Conservation (phyloP, 139 green algal species). For the Asterochloris sp. region DNA sequence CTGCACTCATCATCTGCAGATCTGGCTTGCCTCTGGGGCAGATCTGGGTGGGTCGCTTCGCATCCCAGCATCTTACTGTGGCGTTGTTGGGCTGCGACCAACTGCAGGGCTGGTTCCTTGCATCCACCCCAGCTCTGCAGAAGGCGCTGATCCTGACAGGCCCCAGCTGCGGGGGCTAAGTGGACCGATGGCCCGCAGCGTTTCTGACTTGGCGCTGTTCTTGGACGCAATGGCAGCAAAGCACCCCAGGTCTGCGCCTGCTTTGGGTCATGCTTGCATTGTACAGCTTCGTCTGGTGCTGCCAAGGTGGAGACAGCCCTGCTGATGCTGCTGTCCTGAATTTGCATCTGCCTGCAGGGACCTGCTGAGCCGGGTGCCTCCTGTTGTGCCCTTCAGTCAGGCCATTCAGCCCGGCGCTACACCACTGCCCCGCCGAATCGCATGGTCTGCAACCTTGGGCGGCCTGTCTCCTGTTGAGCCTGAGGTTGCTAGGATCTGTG, state of each 20-base stretch:
- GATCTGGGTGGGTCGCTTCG: constrained; percentile 58
- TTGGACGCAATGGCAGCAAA: constrained; percentile 35
- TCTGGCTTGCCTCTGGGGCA: constrained; percentile 25
- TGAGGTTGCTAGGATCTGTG: constrained; percentile 3
- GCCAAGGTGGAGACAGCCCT: too few relatives aligned
- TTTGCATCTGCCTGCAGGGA: constrained; percentile 1
- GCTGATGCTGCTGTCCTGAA: neutral
- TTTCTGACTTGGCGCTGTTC: constrained; percentile 38
- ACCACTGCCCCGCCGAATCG: neutral
- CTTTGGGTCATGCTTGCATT: neutral
- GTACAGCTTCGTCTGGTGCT: too few relatives aligned
- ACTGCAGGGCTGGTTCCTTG: constrained; percentile 19
- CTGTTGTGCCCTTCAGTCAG: neutral
- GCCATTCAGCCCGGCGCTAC: neutral
- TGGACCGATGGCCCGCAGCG: constrained; percentile 41
- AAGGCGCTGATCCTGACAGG: neutral
- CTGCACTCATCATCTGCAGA: neutral
- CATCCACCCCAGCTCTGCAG: neutral
- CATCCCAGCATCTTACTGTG: constrained; percentile 52
- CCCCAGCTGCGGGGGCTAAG: constrained; percentile 27
- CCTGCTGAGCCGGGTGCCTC: neutral
- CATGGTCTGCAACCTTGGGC: neutral
- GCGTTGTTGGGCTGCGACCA: constrained; percentile 43
- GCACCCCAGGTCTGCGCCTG: constrained; percentile 10
- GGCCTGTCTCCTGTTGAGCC: constrained; percentile 9